phyloP scores from a whole-genome alignment of 1,139 yeast species.

The Yarrowia galli region DNA sequence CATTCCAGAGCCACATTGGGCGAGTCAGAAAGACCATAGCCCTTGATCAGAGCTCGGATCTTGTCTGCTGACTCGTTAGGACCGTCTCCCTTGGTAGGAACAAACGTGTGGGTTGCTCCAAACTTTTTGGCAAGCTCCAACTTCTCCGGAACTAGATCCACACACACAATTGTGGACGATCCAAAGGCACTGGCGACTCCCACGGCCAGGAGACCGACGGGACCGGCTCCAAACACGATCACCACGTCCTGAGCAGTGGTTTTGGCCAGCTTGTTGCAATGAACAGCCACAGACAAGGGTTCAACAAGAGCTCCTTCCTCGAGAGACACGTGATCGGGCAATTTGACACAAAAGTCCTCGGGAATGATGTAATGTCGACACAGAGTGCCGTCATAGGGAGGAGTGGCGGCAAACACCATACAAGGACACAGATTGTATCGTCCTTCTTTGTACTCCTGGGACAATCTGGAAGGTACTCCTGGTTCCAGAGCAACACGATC shows the following conservation, averaged over 20 bases:
- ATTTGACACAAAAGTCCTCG: constrained; percentile 81
- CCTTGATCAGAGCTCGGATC: constrained; percentile 50
- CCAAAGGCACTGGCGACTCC: constrained; percentile 84
- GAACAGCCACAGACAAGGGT: constrained; percentile 87
- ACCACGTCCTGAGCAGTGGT: constrained; percentile 75
- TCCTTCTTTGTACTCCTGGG: constrained; percentile 77
- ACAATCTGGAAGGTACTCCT: constrained; percentile 80
- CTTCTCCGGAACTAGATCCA: constrained; percentile 55
- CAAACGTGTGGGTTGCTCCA: constrained; percentile 45
- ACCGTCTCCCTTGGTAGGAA: constrained; percentile 45
- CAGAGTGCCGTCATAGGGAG: constrained; percentile 73
- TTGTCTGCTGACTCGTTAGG: constrained; percentile 53
- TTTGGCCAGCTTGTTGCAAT: constrained; percentile 74
- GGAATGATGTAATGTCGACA: constrained; percentile 75
- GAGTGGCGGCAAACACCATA: constrained; percentile 89
- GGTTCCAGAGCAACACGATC: constrained; percentile 73
- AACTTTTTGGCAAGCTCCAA: constrained; percentile 45
- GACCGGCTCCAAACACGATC: constrained; percentile 91
- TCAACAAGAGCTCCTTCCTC: constrained; percentile 92
- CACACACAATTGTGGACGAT: constrained; percentile 70
- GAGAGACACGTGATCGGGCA: constrained; percentile 75
- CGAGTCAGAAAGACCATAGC: constrained; percentile 15
- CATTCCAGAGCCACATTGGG: constrained; percentile 75
- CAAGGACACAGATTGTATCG: constrained; percentile 80
- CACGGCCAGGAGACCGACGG: constrained; percentile 84